Percentiles rank a stretch among this genome's conserved stretches.
phyloP scores from a whole-genome alignment of 2,329 filamentous ascomycete genomes.

The Chaetomiaceae sp. region DNA sequence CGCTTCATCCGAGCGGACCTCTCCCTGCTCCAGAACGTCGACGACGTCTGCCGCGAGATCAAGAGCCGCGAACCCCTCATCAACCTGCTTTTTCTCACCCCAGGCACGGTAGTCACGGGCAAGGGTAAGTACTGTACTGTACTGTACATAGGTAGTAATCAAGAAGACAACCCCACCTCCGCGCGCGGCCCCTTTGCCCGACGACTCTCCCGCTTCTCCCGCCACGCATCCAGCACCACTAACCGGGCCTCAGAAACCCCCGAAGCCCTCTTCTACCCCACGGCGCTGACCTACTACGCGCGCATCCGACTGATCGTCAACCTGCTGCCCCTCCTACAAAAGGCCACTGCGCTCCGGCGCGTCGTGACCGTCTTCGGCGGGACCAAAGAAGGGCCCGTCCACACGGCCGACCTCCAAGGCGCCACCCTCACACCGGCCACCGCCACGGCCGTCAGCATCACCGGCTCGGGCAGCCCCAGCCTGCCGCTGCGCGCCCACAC shows the following conservation, averaged over 20 bases:
- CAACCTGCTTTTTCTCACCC: slow-evolving; percentile 45
- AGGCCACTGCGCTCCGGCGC: slow-evolving; percentile 44
- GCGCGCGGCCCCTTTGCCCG: too few species aligned
- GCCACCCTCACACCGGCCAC: slow-evolving; percentile 32
- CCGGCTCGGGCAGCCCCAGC: neutral
- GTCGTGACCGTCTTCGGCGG: slow-evolving; percentile 53
- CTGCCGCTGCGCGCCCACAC: slow-evolving; percentile 42
- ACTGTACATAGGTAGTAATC: too few species aligned
- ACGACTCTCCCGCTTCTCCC: too few species aligned
- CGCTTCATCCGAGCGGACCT: slow-evolving; percentile 48
- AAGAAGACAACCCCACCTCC: too few species aligned
- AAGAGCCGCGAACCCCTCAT: slow-evolving; percentile 39
- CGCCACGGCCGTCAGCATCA: neutral
- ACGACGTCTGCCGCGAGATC: slow-evolving; percentile 45
- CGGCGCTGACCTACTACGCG: slow-evolving; percentile 52
- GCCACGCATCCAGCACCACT: too few species aligned
- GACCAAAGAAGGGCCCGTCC: slow-evolving; percentile 48
- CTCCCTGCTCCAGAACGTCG: slow-evolving; percentile 47
- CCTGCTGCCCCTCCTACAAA: slow-evolving; percentile 51
- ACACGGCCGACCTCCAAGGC: slow-evolving; percentile 42
- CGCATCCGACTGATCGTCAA: slow-evolving; percentile 54
- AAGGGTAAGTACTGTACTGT: too few species aligned
- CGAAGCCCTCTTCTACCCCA: slow-evolving; percentile 52
- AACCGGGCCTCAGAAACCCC: slow-evolving; percentile 52
- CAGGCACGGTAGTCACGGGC: slow-evolving; percentile 33